phyloP scores from a whole-genome alignment of 1,284 basidiomycete genomes.

The Sphagnurus paluster region DNA sequence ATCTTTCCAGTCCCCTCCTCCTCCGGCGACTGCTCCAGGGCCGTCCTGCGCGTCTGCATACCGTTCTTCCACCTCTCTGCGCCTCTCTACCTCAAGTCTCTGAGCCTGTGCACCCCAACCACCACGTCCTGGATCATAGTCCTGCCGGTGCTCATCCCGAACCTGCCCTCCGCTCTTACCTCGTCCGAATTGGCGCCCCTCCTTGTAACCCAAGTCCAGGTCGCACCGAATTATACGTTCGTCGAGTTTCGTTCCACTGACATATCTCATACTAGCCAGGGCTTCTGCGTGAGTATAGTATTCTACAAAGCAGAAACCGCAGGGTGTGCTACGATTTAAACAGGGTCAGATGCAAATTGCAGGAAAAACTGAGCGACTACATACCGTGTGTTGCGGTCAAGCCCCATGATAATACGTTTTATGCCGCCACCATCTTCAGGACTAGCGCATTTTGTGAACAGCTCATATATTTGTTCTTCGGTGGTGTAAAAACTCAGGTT shows the following conservation, averaged over 20 bases:
- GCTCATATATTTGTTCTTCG: constrained; percentile 99
- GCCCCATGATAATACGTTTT: constrained; percentile 99
- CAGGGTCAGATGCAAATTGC: constrained; percentile 7
- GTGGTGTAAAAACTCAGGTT: constrained; percentile 98
- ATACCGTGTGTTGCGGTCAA: constrained; percentile 92
- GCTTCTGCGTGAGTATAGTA: constrained; percentile 97
- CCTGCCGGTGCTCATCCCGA: constrained; percentile 94
- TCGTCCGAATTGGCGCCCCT: constrained; percentile 96
- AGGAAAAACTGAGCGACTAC: constrained; percentile 19
- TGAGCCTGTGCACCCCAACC: constrained; percentile 96
- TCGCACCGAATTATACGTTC: constrained; percentile 99
- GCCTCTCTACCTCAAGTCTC: constrained; percentile 72
- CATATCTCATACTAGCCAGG: constrained; percentile 89
- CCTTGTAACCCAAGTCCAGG: constrained; percentile 96
- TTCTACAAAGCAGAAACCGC: constrained; percentile 99
- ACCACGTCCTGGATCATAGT: constrained; percentile 94
- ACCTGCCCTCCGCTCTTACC: constrained; percentile 97
- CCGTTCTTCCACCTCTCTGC: constrained; percentile 85
- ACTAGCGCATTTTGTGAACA: constrained; percentile 91
- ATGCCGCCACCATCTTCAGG: constrained; percentile 93
- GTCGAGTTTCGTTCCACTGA: constrained; percentile 98
- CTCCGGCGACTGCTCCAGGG: constrained; percentile 78
- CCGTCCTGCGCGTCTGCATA: constrained; percentile 85
- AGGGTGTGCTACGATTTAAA: constrained; percentile 76
- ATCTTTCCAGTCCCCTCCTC: constrained; percentile 84